phyloP scores from a whole-genome alignment of 441 rosid genomes.

The Isatis lusitanica region DNA sequence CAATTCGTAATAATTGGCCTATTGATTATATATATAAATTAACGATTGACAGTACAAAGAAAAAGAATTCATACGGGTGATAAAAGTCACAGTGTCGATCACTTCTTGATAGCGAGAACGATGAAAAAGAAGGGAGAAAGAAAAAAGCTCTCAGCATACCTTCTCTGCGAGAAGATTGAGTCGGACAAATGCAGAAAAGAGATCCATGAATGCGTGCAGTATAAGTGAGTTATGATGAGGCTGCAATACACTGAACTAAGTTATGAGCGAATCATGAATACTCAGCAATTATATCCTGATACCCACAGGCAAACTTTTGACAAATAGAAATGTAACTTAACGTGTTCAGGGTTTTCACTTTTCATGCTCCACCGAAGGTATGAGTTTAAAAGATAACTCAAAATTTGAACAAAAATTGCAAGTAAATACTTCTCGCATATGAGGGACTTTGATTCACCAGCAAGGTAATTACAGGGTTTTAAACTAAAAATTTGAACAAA shows the following conservation, averaged over 20 bases:
- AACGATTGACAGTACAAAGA: slow-evolving; percentile 10
- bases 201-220: slow-evolving; percentile 96
- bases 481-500: no score
- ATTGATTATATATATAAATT: background rate
- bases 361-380: slow-evolving; percentile 16
- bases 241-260: slow-evolving; percentile 81
- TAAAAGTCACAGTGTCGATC: slow-evolving; percentile 96
- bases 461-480: slow-evolving; percentile 95
- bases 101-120: slow-evolving; percentile 82
- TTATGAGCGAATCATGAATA: slow-evolving; percentile 59
- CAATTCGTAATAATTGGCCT: background rate
- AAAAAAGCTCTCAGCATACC: slow-evolving; percentile 53
- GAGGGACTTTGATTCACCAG: slow-evolving; percentile 65
- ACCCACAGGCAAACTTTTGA: background rate
- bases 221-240: slow-evolving; percentile 99
- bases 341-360: background rate
- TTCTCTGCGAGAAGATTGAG: slow-evolving; percentile 94
- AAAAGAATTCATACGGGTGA: slow-evolving; percentile 69
- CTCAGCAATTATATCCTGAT: slow-evolving; percentile 31
- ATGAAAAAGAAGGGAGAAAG: no score
- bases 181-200: slow-evolving; percentile 91
- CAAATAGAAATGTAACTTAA: background rate
- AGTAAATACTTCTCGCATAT: slow-evolving; percentile 25
- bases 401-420: slow-evolving; percentile 20
- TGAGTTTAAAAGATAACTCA: slow-evolving; percentile 6